A percentile compares a stretch with the other conserved stretches of the same genome.
These are phyloP conservation scores for Aspergillus japonicus DNA, from an alignment of 2,329 filamentous ascomycete species.

Conservation along the genomic window DNA sequence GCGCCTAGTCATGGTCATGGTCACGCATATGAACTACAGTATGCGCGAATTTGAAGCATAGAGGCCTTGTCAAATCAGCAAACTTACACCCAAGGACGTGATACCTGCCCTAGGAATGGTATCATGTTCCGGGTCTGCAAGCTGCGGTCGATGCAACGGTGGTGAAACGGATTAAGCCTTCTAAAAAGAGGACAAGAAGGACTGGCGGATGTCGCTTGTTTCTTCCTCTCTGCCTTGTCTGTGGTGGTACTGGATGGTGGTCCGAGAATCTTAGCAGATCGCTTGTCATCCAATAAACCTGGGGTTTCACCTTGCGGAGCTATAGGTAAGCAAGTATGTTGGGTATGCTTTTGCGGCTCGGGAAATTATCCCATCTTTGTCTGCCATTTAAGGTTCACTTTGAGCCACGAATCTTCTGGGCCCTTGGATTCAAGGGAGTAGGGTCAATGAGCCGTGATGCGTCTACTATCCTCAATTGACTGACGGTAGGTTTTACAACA, in stretches of 20 bases:
- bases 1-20: neutral
- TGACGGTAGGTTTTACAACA: neutral
- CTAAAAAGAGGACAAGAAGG: neutral
- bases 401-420: neutral
- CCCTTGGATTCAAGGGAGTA: neutral
- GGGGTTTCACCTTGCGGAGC: neutral
- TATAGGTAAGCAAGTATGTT: neutral
- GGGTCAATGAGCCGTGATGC: neutral
- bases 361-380: constrained; percentile 3
- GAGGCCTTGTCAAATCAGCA: neutral
- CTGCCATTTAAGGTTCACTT: neutral
- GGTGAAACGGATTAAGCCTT: neutral
- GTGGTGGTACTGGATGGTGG: neutral
- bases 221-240: neutral
- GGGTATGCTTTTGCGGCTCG: neutral
- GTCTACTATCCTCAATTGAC: neutral
- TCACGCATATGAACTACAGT: too few species aligned
- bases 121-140: neutral
- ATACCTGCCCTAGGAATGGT: neutral
- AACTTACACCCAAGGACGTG: neutral
- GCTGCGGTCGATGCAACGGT: constrained; percentile 2
- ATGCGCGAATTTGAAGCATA: neutral
- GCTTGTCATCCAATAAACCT: neutral
- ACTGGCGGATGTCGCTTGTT: neutral
- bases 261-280: constrained; percentile 1